A percentile compares a stretch with the other conserved stretches of the same genome.
Evolutionary conservation across 129 eudicot species (phyloP).

Genomic region (Kitagawia praeruptora): DNA sequence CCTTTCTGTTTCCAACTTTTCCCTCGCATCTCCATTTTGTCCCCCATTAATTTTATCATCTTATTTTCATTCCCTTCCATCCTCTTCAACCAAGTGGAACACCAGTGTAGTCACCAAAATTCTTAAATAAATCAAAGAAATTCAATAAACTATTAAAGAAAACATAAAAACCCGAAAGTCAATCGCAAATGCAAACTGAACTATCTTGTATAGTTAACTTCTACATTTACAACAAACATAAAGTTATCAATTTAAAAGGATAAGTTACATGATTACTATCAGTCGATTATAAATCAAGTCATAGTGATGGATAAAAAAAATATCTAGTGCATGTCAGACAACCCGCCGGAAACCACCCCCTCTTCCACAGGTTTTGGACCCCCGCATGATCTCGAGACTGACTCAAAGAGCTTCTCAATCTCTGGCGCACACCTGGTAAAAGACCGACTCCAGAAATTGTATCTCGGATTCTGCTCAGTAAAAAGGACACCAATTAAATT

Average conservation of each 20-base stretch:
- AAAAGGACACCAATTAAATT: not conserved
- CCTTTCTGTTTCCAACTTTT: too few species aligned
- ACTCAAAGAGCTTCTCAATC: constrained; percentile 86
- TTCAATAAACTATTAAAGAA: too few species aligned
- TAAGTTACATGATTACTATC: not conserved
- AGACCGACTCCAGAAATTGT: constrained; percentile 87
- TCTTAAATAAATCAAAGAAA: too few species aligned
- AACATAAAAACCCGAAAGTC: too few species aligned
- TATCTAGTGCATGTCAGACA: constrained; percentile 60
- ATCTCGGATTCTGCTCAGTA: constrained; percentile 72
- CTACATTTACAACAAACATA: not conserved
- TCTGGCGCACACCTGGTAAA: constrained; percentile 98
- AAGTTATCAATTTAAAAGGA: not conserved
- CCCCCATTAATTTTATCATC: too few species aligned
- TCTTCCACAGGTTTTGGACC: constrained; percentile 89
- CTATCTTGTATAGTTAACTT: too few species aligned
- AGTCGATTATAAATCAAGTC: not conserved
- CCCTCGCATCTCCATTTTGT: too few species aligned
- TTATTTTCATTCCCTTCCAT: too few species aligned
- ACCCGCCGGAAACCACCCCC: constrained; percentile 55
- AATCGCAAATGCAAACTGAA: too few species aligned
- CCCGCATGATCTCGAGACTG: constrained; percentile 92
- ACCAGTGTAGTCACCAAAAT: too few species aligned
- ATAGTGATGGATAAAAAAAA: not conserved
- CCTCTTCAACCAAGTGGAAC: too few species aligned